Base-by-base conservation (phyloP, 2,329 filamentous ascomycete genomes). In the Aspergillus sergii region DNA sequence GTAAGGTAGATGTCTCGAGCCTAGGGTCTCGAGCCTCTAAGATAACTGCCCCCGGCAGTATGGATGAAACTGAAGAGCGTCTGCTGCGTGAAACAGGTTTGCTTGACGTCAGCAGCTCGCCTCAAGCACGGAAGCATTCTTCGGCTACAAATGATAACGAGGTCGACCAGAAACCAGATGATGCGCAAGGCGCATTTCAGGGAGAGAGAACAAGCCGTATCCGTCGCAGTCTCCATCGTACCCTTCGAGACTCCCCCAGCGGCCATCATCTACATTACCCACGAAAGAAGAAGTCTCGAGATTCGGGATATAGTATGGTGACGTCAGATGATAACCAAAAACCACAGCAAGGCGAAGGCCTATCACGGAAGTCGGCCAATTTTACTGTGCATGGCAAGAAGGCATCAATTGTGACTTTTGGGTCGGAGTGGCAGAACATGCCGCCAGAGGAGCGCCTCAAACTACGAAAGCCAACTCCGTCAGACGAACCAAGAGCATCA, bases 371-470 rank as follows among this genome's bases (percentile, higher is more conserved):
- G 14, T 88, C 91, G 14, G 93, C 93, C 6, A 96, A 92, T 71
- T 99, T 99, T 76, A 96, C 95, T 4, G 89, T 99, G 4, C 95
- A 99, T 73, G 94, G 95, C 64, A 99, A 98, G 82, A 98, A 99
- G 78, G 95, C 95, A 3, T 97, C 93, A 1, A 92, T 99, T 61
- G 92, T 99, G 69, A 96, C 92, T n/a, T 96, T 99, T 75, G 93
- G 94, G 10, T 89, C 89, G n/a, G 94, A 97, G 70, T 89, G 97
- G 81, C 90, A 94, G 72, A 90, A 86, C 63, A 87, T 94, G 78
- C 85, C 89, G 0, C 85, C 88, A 0, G 91, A 94, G 64, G 91
- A 94, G 72, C 88, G 89, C 43, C 80, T 92, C 48, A 86, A 88
- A 62, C 81, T 89, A 56, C 85, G 89, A 60, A 91, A 81, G 71